Evolutionary conservation across 2,329 filamentous ascomycete species (phyloP).

Genomic region (Pseudopyrenochaeta lycopersici): DNA sequence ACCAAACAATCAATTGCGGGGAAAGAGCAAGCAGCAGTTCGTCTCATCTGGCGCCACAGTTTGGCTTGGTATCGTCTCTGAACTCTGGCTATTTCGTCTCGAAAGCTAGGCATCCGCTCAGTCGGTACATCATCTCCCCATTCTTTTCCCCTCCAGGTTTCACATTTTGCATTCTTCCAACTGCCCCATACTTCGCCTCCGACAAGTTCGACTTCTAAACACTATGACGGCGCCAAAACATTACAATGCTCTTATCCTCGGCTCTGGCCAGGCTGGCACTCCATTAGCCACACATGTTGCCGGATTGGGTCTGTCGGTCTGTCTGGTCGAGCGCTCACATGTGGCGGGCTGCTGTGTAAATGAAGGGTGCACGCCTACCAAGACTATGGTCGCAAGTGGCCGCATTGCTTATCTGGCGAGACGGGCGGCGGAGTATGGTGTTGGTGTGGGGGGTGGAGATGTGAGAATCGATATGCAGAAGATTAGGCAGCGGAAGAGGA

Average conservation of each 20-base stretch:
- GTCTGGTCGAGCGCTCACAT: slow-evolving; percentile 59
- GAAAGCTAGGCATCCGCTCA: neutral
- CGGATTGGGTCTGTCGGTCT: slow-evolving; percentile 55
- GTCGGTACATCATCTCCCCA: no score
- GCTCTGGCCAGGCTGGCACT: slow-evolving; percentile 63
- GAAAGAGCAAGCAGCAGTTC: neutral
- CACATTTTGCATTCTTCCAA: no score
- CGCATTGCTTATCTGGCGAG: slow-evolving; percentile 58
- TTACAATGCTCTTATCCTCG: slow-evolving; percentile 59
- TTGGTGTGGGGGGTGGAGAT: slow-evolving; percentile 34
- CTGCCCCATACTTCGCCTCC: neutral
- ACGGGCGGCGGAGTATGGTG: slow-evolving; percentile 58
- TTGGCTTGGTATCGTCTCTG: neutral
- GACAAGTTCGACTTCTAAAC: neutral
- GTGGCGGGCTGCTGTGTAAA: slow-evolving; percentile 66
- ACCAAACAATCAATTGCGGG: neutral
- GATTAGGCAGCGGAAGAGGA: slow-evolving; percentile 62
- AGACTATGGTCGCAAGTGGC: slow-evolving; percentile 65
- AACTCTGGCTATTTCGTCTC: neutral
- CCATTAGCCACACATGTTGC: slow-evolving; percentile 60
- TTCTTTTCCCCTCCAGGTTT: no score
- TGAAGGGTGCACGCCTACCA: slow-evolving; percentile 66
- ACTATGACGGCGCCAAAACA: slow-evolving; percentile 12
- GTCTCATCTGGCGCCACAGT: neutral
- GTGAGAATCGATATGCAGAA: slow-evolving; percentile 58